Evolutionary conservation across 768 basidiomycete genomes (phyloP), one percentile per base, ranked within the genome.

Genomic region (Pleurotus ostreatus): DNA sequence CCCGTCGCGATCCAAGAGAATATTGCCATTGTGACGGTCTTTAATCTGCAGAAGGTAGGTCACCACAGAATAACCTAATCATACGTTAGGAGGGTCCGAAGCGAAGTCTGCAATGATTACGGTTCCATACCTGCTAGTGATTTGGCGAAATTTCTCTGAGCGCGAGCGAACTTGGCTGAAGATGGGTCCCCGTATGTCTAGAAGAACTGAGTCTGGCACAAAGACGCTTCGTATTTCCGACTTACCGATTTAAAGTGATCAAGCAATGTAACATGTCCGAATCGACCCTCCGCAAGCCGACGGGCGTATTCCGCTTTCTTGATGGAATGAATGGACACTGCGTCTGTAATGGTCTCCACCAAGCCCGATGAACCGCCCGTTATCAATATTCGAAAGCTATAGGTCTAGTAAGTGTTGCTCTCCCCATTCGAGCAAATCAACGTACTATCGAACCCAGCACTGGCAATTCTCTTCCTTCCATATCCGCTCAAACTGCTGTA

Each of bases 231-330:
- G 8, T 23, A 45, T 11, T 8, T 13, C 38, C 20, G 22, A 74
- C 88, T 61, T 60, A 93, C 93, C 56, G 85, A 83, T 66, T 83
- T 84, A 70, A 97, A 99, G 70, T 99, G 93, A 66, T 99, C 95
- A 60, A 93, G 72, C 52, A 99, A 68, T 1, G 91, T 91, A 46
- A 97, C 96, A 66, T 94, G 87, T 34, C 89, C 90, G 16, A 96
- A 74, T 54, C 85, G 81, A 30, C 93, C 89, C 62, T 84, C 82
- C 3, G 92, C 82, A 55, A 96, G 71, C 55, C 93, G 79, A 62
- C 92, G 83, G 1, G 96, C 95, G 70, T 98, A 98, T 68, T 97
- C 96, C 2, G 93, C 90, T 72, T 99, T 99, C 78, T 99, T 99
- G 70, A 99, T 97, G 1, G 97, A 98, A 68, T 99, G 97, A 62